Conservation (phyloP, 2,329 filamentous ascomycete genomes). For the Aspergillus sp. region DNA sequence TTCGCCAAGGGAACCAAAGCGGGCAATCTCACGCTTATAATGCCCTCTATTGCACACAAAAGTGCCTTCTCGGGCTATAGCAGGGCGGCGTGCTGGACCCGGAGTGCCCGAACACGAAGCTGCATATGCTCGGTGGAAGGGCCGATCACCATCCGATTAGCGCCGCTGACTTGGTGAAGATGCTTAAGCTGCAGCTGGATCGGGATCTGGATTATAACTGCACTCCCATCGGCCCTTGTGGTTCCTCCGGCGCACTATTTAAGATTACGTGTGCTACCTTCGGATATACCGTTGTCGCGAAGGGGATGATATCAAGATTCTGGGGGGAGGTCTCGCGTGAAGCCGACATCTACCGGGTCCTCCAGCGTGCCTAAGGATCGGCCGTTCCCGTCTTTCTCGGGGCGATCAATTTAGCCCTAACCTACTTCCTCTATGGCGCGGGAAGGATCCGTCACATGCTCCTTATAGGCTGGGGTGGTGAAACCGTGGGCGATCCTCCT, state of each 20-base stretch:
- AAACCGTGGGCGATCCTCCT: neutral
- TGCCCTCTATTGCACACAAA: slow-evolving; percentile 22
- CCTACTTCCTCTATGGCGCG: slow-evolving; percentile 22
- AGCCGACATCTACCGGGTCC: slow-evolving; percentile 16
- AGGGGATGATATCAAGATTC: slow-evolving; percentile 6
- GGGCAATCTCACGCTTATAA: slow-evolving; percentile 15
- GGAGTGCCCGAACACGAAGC: slow-evolving; percentile 21
- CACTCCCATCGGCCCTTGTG: slow-evolving; percentile 23
- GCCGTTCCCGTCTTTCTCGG: slow-evolving; percentile 27
- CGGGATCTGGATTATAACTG: slow-evolving; percentile 25
- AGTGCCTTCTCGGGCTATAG: slow-evolving; percentile 24
- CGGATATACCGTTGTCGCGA: slow-evolving; percentile 20
- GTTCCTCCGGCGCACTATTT: slow-evolving; percentile 25
- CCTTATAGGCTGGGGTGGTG: slow-evolving; percentile 21
- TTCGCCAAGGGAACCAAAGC: slow-evolving; percentile 5
- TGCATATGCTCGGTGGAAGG: slow-evolving; percentile 13
- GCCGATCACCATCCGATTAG: slow-evolving; percentile 18
- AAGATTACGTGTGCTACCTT: slow-evolving; percentile 24
- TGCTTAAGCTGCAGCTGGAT: slow-evolving; percentile 27
- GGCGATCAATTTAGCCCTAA: slow-evolving; percentile 17
- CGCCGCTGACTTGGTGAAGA: slow-evolving; percentile 14
- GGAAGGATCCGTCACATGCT: slow-evolving; percentile 25
- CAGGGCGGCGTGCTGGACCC: slow-evolving; percentile 18
- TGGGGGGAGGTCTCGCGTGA: slow-evolving; percentile 9
- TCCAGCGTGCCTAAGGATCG: slow-evolving; percentile 15